A percentile compares a stretch with the other conserved stretches of the same genome.
Conservation (phyloP, 768 basidiomycete genomes). For the Myochromella boudieri region DNA sequence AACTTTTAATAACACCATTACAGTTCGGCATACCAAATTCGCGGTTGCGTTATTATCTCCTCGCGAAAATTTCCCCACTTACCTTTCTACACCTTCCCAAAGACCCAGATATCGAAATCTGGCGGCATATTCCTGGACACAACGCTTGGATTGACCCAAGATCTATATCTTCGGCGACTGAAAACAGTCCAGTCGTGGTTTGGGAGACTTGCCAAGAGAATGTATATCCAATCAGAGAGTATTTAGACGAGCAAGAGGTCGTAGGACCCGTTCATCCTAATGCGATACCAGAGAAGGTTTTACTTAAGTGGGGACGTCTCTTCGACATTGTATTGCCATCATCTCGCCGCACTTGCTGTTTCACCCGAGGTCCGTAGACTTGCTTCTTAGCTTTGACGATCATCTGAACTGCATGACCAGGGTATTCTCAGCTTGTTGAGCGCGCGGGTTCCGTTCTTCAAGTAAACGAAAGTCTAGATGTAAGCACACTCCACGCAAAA, state of each 20-base stretch:
- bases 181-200: background rate
- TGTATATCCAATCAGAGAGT: constrained; percentile 32
- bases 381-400: background rate
- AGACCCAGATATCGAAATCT: constrained; percentile 25
- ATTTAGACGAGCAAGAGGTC: constrained; percentile 34
- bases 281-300: constrained; percentile 57
- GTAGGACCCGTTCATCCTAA: constrained; percentile 22
- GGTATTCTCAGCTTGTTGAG: constrained; percentile 77
- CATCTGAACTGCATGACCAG: constrained; percentile 29
- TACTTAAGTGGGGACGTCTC: constrained; percentile 73
- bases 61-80: constrained; percentile 55
- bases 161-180: constrained; percentile 1
- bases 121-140: constrained; percentile 56
- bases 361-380: constrained; percentile 70
- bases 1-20: constrained; percentile 71
- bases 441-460: constrained; percentile 78
- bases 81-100: constrained; percentile 29
- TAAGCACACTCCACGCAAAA: constrained; percentile 25
- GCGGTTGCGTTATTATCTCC: constrained; percentile 75
- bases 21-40: constrained; percentile 85
- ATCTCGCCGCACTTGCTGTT: constrained; percentile 67
- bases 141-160: constrained; percentile 41
- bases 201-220: background rate
- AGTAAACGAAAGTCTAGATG: constrained; percentile 65
- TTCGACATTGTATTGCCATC: constrained; percentile 79